These are phyloP conservation scores for Zopfia rhizophila DNA, from an alignment of 2,329 filamentous ascomycete species.

Conservation along the genomic window DNA sequence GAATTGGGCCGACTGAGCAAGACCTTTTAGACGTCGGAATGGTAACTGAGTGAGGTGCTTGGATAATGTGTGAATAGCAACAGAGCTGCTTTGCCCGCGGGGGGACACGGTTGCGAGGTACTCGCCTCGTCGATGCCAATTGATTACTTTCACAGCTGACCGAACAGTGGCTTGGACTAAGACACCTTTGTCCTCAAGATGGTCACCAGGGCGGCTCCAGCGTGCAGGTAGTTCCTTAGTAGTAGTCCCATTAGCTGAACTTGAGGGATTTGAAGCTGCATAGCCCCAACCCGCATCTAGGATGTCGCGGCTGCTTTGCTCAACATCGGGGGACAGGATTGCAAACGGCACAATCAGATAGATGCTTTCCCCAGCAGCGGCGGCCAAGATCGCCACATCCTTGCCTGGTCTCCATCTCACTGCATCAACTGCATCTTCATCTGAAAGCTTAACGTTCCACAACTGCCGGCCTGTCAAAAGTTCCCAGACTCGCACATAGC, in stretches of 20 bases:
- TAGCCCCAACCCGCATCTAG: conserved; percentile 94
- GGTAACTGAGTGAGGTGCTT: conserved; percentile 96
- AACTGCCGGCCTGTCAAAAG: conserved; percentile 85
- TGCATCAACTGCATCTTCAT: conserved; percentile 81
- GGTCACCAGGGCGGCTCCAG: conserved; percentile 82
- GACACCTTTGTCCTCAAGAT: conserved; percentile 80
- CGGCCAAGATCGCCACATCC: conserved; percentile 83
- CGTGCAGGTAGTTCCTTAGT: conserved; percentile 81
- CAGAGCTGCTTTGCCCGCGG: conserved; percentile 77
- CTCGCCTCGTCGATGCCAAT: conserved; percentile 93
- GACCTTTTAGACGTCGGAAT: conserved; percentile 79
- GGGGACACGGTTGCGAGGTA: conserved; percentile 95
- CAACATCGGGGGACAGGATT: conserved; percentile 75
- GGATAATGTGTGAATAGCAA: conserved; percentile 93
- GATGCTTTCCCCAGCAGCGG: conserved; percentile 83
- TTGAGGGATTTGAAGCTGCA: conserved; percentile 71
- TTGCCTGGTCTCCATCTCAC: conserved; percentile 90
- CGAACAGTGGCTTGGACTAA: conserved; percentile 83
- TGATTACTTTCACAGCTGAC: conserved; percentile 84
- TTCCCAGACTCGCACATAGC: conserved; percentile 90
- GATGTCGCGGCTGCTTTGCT: conserved; percentile 77
- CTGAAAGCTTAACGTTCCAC: conserved; percentile 82
- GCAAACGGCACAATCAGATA: conserved; percentile 80
- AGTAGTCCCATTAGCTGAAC: conserved; percentile 62
- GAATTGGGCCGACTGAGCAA: conserved; percentile 91